These are phyloP conservation scores for Harringtonia aguacate DNA, from an alignment of 2,329 filamentous ascomycete genomes.

Conservation along the genomic window DNA sequence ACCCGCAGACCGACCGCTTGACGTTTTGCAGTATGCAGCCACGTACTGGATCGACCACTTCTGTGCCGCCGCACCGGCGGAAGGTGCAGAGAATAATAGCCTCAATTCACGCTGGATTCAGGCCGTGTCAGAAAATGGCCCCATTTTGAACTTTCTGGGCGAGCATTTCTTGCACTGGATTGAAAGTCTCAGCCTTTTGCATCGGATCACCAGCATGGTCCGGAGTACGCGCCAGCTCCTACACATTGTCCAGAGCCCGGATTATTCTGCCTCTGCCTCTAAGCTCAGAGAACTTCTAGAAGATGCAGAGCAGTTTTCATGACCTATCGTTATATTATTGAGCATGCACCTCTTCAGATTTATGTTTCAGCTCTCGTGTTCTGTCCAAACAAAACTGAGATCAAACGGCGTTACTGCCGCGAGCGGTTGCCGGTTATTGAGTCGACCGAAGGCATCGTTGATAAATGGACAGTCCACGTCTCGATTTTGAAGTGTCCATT, in stretches of 20 bases:
- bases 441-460: background rate
- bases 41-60: slow-evolving; percentile 24
- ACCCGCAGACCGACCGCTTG: slow-evolving; percentile 16
- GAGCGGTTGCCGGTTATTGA: background rate
- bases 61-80: slow-evolving; percentile 9
- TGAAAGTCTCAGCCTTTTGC: slow-evolving; percentile 27
- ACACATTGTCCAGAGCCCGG: background rate
- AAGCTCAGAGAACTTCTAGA: background rate
- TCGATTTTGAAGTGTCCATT: background rate
- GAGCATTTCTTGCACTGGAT: slow-evolving; percentile 30
- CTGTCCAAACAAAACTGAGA: background rate
- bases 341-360: slow-evolving; percentile 1
- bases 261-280: background rate
- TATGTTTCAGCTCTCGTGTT: slow-evolving; percentile 5
- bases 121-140: too few relatives aligned
- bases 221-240: slow-evolving; percentile 13
- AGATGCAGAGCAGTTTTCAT: background rate
- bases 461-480: background rate
- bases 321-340: background rate
- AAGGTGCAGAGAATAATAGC: slow-evolving; percentile 9
- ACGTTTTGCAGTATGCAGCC: slow-evolving; percentile 19
- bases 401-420: background rate
- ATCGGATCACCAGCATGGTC: slow-evolving; percentile 14
- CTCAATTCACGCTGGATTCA: too few relatives aligned
- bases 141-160: slow-evolving; percentile 18